Conservation (phyloP, 2,329 filamentous ascomycete genomes). For the Paracoccidioides lutzii region DNA sequence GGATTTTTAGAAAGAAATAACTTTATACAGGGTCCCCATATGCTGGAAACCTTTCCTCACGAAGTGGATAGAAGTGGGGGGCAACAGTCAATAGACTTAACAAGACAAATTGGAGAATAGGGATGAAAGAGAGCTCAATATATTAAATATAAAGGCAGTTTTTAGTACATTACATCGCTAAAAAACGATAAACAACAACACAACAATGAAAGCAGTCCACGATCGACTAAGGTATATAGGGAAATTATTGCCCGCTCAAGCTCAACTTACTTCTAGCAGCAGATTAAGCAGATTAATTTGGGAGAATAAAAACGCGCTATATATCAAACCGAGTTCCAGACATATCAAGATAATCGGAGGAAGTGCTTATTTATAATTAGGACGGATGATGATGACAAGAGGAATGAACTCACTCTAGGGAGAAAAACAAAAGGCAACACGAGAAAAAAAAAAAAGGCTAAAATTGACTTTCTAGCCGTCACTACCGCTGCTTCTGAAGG, state of each 20-base stretch:
- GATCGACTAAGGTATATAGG: conserved; percentile 5
- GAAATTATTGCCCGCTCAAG: conserved; percentile 7
- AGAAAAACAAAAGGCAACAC: not conserved
- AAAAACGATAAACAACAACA: not conserved
- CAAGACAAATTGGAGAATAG: too few relatives aligned
- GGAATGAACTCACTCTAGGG: conserved; percentile 2
- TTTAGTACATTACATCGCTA: too few relatives aligned
- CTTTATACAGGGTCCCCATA: too few relatives aligned
- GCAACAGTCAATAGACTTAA: too few relatives aligned
- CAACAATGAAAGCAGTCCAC: not conserved
- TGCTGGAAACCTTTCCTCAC: too few relatives aligned
- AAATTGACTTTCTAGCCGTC: conserved; percentile 50
- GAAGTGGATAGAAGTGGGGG: too few relatives aligned
- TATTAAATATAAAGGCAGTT: too few relatives aligned
- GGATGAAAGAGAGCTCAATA: too few relatives aligned
- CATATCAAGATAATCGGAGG: not conserved
- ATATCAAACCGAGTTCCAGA: not conserved
- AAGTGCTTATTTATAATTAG: conserved; percentile 1
- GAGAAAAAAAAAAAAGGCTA: not conserved
- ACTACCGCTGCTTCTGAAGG: conserved; percentile 86
- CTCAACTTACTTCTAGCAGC: not conserved
- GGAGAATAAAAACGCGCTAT: not conserved
- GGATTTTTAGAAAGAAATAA: too few relatives aligned
- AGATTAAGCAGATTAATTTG: too few relatives aligned
- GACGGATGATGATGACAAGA: conserved; percentile 5